Evolutionary conservation across 768 basidiomycete genomes (phyloP).

Genomic region (Lentinula sp.): DNA sequence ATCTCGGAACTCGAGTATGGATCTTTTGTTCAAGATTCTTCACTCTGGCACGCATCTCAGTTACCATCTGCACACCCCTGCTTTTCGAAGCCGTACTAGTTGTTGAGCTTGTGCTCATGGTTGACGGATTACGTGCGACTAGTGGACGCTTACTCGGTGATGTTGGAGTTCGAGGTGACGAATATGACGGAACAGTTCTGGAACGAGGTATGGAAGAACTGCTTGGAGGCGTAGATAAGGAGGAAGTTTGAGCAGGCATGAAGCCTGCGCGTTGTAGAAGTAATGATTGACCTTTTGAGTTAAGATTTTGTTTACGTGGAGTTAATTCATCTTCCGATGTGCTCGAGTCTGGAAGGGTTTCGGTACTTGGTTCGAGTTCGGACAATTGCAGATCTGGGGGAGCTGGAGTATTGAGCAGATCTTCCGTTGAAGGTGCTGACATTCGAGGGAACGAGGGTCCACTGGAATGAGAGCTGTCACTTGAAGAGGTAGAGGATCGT

Average conservation of each 20-base stretch:
- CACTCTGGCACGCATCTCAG: constrained; percentile 84
- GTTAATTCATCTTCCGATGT: constrained; percentile 31
- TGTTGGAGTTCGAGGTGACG: constrained; percentile 43
- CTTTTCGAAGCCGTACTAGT: constrained; percentile 55
- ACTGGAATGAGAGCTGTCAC: not conserved
- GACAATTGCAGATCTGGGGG: constrained; percentile 57
- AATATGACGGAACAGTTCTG: constrained; percentile 46
- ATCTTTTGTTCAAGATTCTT: constrained; percentile 81
- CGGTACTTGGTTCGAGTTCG: constrained; percentile 44
- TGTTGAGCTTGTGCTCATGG: constrained; percentile 32
- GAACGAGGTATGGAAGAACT: constrained; percentile 44
- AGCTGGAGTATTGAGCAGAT: constrained; percentile 51
- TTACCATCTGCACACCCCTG: constrained; percentile 88
- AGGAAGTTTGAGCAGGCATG: constrained; percentile 32
- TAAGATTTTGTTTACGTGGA: constrained; percentile 22
- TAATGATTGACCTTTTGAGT: constrained; percentile 34
- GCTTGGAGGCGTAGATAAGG: constrained; percentile 38
- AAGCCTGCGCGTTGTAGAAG: constrained; percentile 49
- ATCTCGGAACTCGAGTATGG: constrained; percentile 77
- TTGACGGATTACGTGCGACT: constrained; percentile 30
- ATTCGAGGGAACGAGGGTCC: constrained; percentile 6
- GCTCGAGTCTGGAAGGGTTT: constrained; percentile 28
- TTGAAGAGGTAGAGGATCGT: constrained; percentile 19
- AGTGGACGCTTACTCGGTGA: constrained; percentile 31
- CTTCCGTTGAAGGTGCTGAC: constrained; percentile 35